Evolutionary conservation across 306 rosid genomes (phyloP).

Genomic region (Rubus parviflorus): DNA sequence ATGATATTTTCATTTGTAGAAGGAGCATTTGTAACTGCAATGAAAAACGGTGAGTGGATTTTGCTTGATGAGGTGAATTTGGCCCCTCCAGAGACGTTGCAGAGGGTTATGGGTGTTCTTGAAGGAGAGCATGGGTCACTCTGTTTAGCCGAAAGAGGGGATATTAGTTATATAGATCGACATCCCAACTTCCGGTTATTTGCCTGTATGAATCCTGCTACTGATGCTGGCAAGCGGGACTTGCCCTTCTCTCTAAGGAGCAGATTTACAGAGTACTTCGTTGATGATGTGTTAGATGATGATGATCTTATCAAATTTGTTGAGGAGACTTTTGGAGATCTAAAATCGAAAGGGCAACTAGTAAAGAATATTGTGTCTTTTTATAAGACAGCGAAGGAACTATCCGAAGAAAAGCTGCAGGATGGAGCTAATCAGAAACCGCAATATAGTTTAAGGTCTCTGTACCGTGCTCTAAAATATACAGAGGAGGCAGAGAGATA

Average conservation of each 20-base stretch:
- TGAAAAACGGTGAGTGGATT: conserved; percentile 88
- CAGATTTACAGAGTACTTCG: conserved; percentile 89
- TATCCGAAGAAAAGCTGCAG: conserved; percentile 79
- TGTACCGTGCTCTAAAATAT: conserved; percentile 87
- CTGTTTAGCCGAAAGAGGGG: conserved; percentile 95
- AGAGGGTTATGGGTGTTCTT: conserved; percentile 83
- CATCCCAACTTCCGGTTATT: conserved; percentile 89
- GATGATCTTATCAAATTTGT: conserved; percentile 73
- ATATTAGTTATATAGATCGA: conserved; percentile 60
- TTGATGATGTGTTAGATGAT: conserved; percentile 79
- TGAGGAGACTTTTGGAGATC: conserved; percentile 43
- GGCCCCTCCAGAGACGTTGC: conserved; percentile 95
- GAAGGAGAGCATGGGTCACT: conserved; percentile 85
- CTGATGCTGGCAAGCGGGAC: conserved; percentile 98
- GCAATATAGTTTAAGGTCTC: conserved; percentile 93
- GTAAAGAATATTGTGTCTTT: conserved; percentile 58
- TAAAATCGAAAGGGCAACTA: conserved; percentile 32
- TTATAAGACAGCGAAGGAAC: conserved; percentile 69
- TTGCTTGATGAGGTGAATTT: conserved; percentile 98
- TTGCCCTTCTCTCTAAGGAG: conserved; percentile 78
- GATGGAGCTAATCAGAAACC: conserved; percentile 96
- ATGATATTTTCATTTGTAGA: conserved; percentile 93
- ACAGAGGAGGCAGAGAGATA: conserved; percentile 57
- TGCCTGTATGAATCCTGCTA: conserved; percentile 99
- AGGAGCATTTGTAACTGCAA: conserved; percentile 89